phyloP scores from a whole-genome alignment of 164 flowering plant species.

The Pachysandra terminalis region DNA sequence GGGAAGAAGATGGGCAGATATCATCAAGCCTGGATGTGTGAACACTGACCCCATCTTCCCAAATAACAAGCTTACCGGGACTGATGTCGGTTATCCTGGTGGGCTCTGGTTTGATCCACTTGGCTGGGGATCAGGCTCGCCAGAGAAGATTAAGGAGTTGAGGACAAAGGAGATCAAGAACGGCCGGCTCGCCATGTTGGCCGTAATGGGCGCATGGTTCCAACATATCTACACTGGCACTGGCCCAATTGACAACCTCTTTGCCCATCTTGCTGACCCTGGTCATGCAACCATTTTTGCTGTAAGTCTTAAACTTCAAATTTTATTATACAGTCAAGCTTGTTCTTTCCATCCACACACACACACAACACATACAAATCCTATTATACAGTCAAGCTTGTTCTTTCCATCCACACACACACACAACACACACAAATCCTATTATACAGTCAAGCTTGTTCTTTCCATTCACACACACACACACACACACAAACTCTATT shows the following conservation, averaged over 20 bases:
- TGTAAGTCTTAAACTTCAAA: slow-evolving; percentile 40
- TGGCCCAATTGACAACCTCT: slow-evolving; percentile 96
- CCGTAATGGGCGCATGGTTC: slow-evolving; percentile 98
- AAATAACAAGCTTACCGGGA: slow-evolving; percentile 97
- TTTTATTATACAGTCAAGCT: neutral
- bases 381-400: too few relatives aligned
- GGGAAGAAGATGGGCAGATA: slow-evolving; percentile 55
- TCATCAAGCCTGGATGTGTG: slow-evolving; percentile 83
- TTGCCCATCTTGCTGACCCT: slow-evolving; percentile 96
- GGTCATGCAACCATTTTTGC: slow-evolving; percentile 93
- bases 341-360: too few relatives aligned
- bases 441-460: too few relatives aligned
- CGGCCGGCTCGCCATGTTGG: slow-evolving; percentile 96
- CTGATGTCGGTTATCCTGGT: slow-evolving; percentile 97
- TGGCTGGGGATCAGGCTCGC: slow-evolving; percentile 87
- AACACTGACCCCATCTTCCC: slow-evolving; percentile 99
- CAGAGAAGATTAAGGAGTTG: slow-evolving; percentile 79
- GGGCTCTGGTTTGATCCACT: slow-evolving; percentile 97
- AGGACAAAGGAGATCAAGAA: slow-evolving; percentile 97
- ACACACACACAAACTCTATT: too few relatives aligned
- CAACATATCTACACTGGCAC: slow-evolving; percentile 88
- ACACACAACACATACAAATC: too few relatives aligned
- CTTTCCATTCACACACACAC: too few relatives aligned
- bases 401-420: too few relatives aligned
- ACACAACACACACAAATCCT: too few relatives aligned